Conservation (phyloP, 768 basidiomycete species). For the Amanita pallidorosea region DNA sequence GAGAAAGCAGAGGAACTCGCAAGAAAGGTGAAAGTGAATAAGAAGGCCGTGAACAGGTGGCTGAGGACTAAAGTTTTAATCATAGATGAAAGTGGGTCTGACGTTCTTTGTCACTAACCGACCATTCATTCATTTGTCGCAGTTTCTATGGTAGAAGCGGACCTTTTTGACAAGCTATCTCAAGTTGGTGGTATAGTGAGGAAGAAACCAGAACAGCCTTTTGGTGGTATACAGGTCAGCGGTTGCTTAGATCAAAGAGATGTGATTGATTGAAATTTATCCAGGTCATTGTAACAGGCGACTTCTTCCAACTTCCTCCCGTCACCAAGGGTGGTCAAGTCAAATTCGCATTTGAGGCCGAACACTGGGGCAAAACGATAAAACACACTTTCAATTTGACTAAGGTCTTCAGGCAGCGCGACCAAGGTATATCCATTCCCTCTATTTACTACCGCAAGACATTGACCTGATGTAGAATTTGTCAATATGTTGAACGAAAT, state of each 20-base stretch:
- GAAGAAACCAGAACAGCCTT: conserved; percentile 48
- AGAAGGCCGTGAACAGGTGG: conserved; percentile 78
- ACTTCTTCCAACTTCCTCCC: conserved; percentile 97
- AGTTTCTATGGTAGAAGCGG: conserved; percentile 98
- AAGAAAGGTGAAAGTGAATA: conserved; percentile 66
- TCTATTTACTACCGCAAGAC: background rate
- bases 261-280: background rate
- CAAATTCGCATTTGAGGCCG: conserved; percentile 90
- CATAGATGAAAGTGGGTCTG: conserved; percentile 60
- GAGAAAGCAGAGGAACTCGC: conserved; percentile 54
- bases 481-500: conserved; percentile 98
- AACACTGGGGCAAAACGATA: conserved; percentile 63
- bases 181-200: conserved; percentile 56
- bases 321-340: conserved; percentile 58
- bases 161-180: conserved; percentile 85
- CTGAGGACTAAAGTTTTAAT: conserved; percentile 73
- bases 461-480: conserved; percentile 44
- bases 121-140: background rate
- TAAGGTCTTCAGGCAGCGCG: conserved; percentile 91
- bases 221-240: conserved; percentile 86
- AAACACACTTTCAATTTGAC: conserved; percentile 84
- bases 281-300: conserved; percentile 86
- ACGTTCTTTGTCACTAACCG: background rate
- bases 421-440: conserved; percentile 51
- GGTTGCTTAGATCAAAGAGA: background rate